A percentile compares a stretch with the other conserved stretches of the same genome.
phyloP scores from a whole-genome alignment of 768 basidiomycete species.

The Chalciporus sphaerocephalus region DNA sequence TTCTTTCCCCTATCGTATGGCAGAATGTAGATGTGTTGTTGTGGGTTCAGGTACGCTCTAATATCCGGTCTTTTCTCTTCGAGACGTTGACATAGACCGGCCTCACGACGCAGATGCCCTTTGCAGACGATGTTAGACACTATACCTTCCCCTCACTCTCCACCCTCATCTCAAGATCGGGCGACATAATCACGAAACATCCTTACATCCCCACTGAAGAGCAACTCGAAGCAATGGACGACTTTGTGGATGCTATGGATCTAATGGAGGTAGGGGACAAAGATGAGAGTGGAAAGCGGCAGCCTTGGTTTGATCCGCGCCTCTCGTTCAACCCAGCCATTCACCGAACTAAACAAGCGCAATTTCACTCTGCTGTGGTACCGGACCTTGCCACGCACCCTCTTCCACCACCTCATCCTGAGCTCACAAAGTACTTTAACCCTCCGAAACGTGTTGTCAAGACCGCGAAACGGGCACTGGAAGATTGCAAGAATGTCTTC shows the following conservation, averaged over 20 bases:
- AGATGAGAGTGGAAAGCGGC: constrained; percentile 63
- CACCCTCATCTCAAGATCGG: constrained; percentile 67
- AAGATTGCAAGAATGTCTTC: constrained; percentile 60
- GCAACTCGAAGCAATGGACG: constrained; percentile 78
- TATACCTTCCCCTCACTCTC: constrained; percentile 83
- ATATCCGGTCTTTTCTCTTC: background rate
- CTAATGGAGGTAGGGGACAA: constrained; percentile 72
- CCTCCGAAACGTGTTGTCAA: constrained; percentile 69
- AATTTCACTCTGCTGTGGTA: constrained; percentile 82
- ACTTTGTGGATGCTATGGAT: constrained; percentile 86
- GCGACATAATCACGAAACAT: constrained; percentile 69
- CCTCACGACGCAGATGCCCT: constrained; percentile 72
- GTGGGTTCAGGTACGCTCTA: constrained; percentile 71
- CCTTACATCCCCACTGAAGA: constrained; percentile 77
- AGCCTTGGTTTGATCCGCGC: constrained; percentile 72
- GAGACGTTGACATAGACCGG: background rate
- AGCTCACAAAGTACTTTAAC: constrained; percentile 78
- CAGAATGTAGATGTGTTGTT: constrained; percentile 73
- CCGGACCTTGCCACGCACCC: constrained; percentile 70
- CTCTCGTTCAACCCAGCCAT: constrained; percentile 85
- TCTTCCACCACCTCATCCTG: constrained; percentile 81
- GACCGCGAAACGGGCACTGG: constrained; percentile 49
- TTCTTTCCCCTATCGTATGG: constrained; percentile 59
- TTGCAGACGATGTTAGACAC: constrained; percentile 88
- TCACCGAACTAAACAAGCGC: constrained; percentile 89